phyloP scores from a whole-genome alignment of 2,329 filamentous ascomycete species.

The Stemphylium beticola region DNA sequence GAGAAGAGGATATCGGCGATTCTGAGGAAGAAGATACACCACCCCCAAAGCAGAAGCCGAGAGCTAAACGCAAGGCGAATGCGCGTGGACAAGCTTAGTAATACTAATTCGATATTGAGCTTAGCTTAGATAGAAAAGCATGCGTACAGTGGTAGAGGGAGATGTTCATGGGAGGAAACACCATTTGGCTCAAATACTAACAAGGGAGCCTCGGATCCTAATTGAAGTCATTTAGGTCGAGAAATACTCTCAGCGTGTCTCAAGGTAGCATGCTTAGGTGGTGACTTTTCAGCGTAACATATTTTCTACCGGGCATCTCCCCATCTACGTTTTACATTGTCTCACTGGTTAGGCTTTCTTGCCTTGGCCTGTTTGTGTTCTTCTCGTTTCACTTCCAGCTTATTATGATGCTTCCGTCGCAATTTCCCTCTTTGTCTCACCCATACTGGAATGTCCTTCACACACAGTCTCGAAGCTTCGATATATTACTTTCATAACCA shows the following conservation, averaged over 20 bases:
- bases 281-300: not conserved
- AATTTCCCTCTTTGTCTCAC: too few species aligned
- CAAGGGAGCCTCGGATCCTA: not conserved
- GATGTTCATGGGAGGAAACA: conserved; percentile 10
- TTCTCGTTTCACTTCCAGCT: too few species aligned
- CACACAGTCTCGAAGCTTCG: too few species aligned
- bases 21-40: conserved; percentile 32
- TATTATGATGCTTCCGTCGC: too few species aligned
- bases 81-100: conserved; percentile 23
- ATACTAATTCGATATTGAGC: conserved; percentile 9
- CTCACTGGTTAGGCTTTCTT: too few species aligned
- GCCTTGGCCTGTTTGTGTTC: too few species aligned
- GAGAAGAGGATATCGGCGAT: conserved; percentile 34
- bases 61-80: conserved; percentile 19
- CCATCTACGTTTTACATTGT: not conserved
- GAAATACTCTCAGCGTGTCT: too few species aligned
- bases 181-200: conserved; percentile 12
- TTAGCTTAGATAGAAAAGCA: not conserved
- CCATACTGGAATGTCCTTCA: too few species aligned
- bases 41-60: conserved; percentile 27
- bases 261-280: not conserved
- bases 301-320: too few species aligned
- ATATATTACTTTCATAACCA: too few species aligned
- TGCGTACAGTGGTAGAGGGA: not conserved
- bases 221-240: not conserved